Base-by-base conservation (phyloP, 2,329 filamentous ascomycete genomes). In the Aureobasidium sp. region DNA sequence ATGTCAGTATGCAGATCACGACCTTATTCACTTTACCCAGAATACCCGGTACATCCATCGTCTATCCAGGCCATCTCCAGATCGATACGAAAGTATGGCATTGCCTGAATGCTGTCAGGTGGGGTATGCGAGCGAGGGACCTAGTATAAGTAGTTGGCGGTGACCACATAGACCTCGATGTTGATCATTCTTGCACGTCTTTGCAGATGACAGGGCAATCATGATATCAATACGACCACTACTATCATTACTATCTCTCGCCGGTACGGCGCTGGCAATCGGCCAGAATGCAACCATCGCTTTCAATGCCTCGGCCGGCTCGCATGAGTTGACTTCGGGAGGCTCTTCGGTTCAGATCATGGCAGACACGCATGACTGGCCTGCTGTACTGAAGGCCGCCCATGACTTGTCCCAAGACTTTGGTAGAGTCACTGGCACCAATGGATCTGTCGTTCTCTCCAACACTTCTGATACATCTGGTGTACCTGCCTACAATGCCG, bases 391-490 rank as follows among this genome's bases (percentile, higher is more conserved):
- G 59, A 81, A 86, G 30, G 85, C 85, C 5, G 87, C 85, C 0
- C 78, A 84, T 42, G 87, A 90, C 71, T 78, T 90, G 10, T 85
- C 85, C 0, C 68, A 77, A 4, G 87, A 90, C 71, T 88, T 90
- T 73, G 86, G 86, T 16, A 82, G 84, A n/a, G 85, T 89, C 5
- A 88, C 85, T 0, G 85, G 86, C 9, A 79, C 74, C 30, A 87
- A 88, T 70, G 81, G 85, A 62, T 82, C 84, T 1, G 66, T 79
- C 36, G 70, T 67, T 11, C 74, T 85, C 4, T 81, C 80, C 67
- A 65, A 68, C 47, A 62, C 62, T 29, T 63, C 63, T 2, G 50
- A 45, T 25, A 29, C 32, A 5, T 55, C 34, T 29, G 83, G 82
- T 34, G 42, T 61, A 11, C 25, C 59, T 14, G 48, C 59, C 9